Evolutionary conservation across 306 rosid species (phyloP), one percentile per base, ranked within the genome.

Genomic region (Prunus dulcis): DNA sequence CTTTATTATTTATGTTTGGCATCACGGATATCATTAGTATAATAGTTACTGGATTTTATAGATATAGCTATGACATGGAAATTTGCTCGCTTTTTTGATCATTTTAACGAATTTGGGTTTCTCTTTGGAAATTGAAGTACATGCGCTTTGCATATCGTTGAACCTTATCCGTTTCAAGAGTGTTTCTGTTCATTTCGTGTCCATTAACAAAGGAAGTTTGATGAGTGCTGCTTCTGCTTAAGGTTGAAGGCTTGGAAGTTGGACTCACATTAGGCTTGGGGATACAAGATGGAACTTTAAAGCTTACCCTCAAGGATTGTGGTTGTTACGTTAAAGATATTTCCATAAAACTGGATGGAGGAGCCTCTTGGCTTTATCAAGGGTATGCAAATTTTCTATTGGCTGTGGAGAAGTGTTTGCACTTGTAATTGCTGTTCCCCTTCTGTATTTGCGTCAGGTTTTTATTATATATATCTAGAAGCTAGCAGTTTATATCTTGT

Each of bases 321-420:
- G 86, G 91, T 56, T 90, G 95, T 80, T 57, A 78, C 64, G 91
- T 95, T 67, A 72, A 88, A 71, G 90, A 88, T 28, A 92, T 95
- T 73, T 88, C 90, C 78, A 89, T 92, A 78, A 86, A 84, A 74
- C 79, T 95, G 83, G 97, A 92, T 77, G 97, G 96, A 68, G 98
- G 98, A 84, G 91, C 97, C 64, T 95, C 98, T 65, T 92, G 97
- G 97, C 90, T 92, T 80, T 94, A 94, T 86, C 98, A 92, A 90
- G 97, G 98, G 98, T 94, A 91, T 47, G 56, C 23, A 64, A 56
- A 22, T 47, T 70, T 38, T 64, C 66, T 81, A 17, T n/a, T 52
- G 38, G 67, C 69, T 60, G n/a, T 27, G 38, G 23, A 4, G n/a
- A 38, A 3, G 15, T 30, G 32, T 17, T 56, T 73, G 20, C 69